These are phyloP conservation scores for Blumeria hordei DNA, from an alignment of 2,329 filamentous ascomycete species.

Conservation along the genomic window DNA sequence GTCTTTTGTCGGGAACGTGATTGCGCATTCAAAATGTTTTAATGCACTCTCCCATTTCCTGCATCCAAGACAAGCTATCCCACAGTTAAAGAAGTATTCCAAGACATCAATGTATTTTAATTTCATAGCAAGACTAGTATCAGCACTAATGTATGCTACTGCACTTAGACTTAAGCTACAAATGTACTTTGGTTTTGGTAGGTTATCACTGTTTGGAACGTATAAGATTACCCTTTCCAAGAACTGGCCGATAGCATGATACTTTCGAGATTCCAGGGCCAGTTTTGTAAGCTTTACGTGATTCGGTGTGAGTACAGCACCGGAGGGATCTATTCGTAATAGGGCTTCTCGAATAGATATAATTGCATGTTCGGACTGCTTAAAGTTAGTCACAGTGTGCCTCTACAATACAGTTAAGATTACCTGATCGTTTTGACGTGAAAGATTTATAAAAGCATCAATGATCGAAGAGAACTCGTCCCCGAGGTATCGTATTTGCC, in stretches of 20 bases:
- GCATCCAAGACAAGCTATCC: conserved; percentile 36
- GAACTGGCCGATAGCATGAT: conserved; percentile 31
- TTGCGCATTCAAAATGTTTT: conserved; percentile 34
- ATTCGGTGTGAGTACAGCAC: conserved; percentile 37
- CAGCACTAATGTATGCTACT: conserved; percentile 31
- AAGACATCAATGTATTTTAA: conserved; percentile 30
- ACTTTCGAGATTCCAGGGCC: conserved; percentile 28
- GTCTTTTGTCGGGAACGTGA: conserved; percentile 42
- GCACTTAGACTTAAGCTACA: conserved; percentile 24
- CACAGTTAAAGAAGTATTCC: conserved; percentile 41
- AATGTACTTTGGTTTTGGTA: conserved; percentile 16
- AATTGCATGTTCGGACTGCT: conserved; percentile 10
- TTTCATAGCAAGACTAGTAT: conserved; percentile 30
- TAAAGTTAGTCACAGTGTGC: not conserved
- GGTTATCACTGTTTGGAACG: conserved; percentile 26
- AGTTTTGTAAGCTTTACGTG: conserved; percentile 33
- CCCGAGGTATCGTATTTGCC: conserved; percentile 30
- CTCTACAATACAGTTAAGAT: not conserved
- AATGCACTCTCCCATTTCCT: conserved; percentile 38
- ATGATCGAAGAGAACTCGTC: conserved; percentile 22
- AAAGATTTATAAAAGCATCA: conserved; percentile 14
- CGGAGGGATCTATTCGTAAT: conserved; percentile 39
- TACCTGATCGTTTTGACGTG: conserved; percentile 8
- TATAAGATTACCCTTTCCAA: conserved; percentile 42
- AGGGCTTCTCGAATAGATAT: conserved; percentile 22